Evolutionary conservation across 2,329 filamentous ascomycete species (phyloP), one percentile per base, ranked within the genome.

Genomic region (Alternaria atra): DNA sequence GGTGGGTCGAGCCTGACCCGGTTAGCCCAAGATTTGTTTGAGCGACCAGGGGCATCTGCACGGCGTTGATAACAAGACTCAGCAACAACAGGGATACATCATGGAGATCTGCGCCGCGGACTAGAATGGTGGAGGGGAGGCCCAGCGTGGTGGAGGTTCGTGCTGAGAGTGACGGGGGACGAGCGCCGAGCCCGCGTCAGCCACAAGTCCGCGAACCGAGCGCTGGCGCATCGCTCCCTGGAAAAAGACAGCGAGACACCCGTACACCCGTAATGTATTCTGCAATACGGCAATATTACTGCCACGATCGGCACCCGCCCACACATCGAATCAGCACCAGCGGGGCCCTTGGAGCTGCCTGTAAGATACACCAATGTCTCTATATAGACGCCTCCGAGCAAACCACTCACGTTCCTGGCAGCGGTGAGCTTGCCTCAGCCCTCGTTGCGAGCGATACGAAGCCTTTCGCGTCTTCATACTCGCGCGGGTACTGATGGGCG

Each of bases 11-110:
- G 48, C 52, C 67, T 63, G 51, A 66, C 56, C 60, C 37, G 64
- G 69, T 64, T 73, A 73, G 69, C 62, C 52, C 55, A 50, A 52
- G 51, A 48, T 63, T 44, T 66, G 59, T 72, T 68, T 69, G 67
- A 66, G 64, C 62, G 58, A 68, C 67, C 63, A 69, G 71, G 70
- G 66, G 64, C 35, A 58, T 65, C 71, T 71, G 71, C 65, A 71
- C 63, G 63, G 66, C 63, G 66, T 68, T 60, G 63, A 69, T 67
- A 68, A 71, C 71, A 71, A 73, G 69, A 73, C 67, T 66, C 65
- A 68, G 63, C 61, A 47, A 43, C 37, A 37, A 47, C 66, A 71
- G 64, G 70, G 69, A 65, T 71, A 23, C 58, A 65, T 68, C 63
- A 63, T 58, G 63, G 59, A 60, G 60, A 64, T 66, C 65, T 63